Base-by-base conservation (phyloP, 2,329 filamentous ascomycete genomes). In the Diplocarpon mali region DNA sequence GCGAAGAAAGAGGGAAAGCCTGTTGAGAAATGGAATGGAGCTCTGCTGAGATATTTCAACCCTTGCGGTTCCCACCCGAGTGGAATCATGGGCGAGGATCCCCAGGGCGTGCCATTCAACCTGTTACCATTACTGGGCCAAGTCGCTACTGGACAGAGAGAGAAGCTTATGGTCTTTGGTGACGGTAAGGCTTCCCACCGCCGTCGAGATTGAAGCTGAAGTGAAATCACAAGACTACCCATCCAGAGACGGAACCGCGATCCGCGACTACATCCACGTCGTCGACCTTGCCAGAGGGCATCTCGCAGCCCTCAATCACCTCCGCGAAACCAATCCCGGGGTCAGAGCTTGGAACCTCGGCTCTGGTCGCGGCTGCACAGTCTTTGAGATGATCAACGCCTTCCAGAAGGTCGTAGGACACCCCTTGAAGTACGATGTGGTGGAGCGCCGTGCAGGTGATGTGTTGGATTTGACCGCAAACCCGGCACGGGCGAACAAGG, bases 251-350 rank as follows among this genome's bases (percentile, higher is more conserved):
- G 89, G 89, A 53, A 95, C 89, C 42, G 86, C 87, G 51, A 95
- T 95, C 64, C 84, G 92, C 57, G 92, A 98, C 69, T 98, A 98
- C 73, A 95, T 98, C 66, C 89, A 95, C 71, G 86, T 95, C 47
- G 75, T 94, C 52, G 89, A 95, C 61, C 79, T 95, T 17, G 85
- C 89, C 37, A 76, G 76, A 51, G 89, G 89, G 50, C 89, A 95
- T 65, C 71, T 95, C 47, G 77, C 85, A 48, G 92, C 93, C 16
- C 81, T 98, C 56, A 88, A 92, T 69, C 86, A 93, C 69, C 81
- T 95, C 40, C 83, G 84, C 57, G 75, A 84, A 53, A 70, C 90
- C 56, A 76, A 87, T 59, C 90, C 92, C 14, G 92, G 92, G 45
- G 85, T 95, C 55, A 84, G 86, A 64, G 89, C 88, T 45, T 98